Percentiles rank a stretch among this genome's conserved stretches.
Conservation (phyloP, 2,329 filamentous ascomycete genomes). For the Zelopaecilomyces penicillatus region DNA sequence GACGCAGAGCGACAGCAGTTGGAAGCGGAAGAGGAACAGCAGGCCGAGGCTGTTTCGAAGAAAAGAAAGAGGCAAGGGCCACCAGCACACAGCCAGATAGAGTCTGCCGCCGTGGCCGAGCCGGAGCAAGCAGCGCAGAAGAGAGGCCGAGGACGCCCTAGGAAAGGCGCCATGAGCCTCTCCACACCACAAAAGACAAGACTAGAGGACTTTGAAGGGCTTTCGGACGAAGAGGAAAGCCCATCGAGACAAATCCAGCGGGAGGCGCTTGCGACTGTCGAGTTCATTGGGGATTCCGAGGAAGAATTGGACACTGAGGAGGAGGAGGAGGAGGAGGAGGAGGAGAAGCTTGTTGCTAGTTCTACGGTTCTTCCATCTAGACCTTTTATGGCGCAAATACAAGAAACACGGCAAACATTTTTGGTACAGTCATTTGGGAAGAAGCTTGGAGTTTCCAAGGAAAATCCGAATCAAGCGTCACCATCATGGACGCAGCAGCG, state of each 20-base stretch:
- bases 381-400: no score
- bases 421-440: no score
- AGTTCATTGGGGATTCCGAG: conserved; percentile 2
- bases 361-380: no score
- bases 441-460: no score
- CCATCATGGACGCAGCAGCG: no score
- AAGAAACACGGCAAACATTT: no score
- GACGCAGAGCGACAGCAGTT: conserved; percentile 29
- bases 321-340: neutral
- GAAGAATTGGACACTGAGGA: conserved; percentile 1
- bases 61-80: conserved; percentile 20
- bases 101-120: conserved; percentile 21
- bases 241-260: conserved; percentile 20
- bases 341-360: neutral
- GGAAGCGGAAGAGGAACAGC: conserved; percentile 16
- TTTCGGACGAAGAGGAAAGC: conserved; percentile 21
- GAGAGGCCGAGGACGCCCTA: conserved; percentile 13
- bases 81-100: conserved; percentile 23
- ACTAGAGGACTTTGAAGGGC: conserved; percentile 20
- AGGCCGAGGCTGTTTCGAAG: conserved; percentile 1
- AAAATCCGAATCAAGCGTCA: no score
- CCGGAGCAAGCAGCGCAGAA: conserved; percentile 15
- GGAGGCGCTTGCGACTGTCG: conserved; percentile 12
- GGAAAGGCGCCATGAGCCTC: conserved; percentile 25
- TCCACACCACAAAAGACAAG: conserved; percentile 27